Evolutionary conservation across 169 alveolate genomes (phyloP).

Genomic region (Plasmodium billcollinsi): DNA sequence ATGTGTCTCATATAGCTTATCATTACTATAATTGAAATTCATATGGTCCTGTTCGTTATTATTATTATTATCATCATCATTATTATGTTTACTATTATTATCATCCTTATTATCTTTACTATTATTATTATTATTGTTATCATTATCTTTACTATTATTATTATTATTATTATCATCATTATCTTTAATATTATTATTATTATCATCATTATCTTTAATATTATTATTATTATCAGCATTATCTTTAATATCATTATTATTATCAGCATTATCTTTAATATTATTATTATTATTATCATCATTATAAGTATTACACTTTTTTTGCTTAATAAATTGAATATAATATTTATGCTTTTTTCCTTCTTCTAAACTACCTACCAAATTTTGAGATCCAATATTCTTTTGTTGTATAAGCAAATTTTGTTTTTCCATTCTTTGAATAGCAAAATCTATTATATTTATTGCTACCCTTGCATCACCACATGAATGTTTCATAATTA

Average conservation of each 20-base stretch:
- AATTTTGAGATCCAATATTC: not conserved
- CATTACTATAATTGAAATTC: no score
- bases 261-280: not conserved
- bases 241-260: not conserved
- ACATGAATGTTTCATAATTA: conserved; percentile 60
- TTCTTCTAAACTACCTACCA: not conserved
- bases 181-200: not conserved
- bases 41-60: no score
- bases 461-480: conserved; percentile 76
- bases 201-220: not conserved
- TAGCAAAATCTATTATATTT: conserved; percentile 47
- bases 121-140: conserved; percentile 3
- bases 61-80: not conserved
- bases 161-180: not conserved
- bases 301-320: not conserved
- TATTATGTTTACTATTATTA: not conserved
- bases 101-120: not conserved
- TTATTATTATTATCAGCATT: not conserved
- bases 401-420: not conserved
- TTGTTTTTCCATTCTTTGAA: conserved; percentile 29
- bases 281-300: not conserved
- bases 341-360: not conserved
- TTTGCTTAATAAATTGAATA: conserved; percentile 3
- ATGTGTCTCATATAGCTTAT: not conserved
- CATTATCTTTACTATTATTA: not conserved